A percentile compares a stretch with the other conserved stretches of the same genome.
phyloP scores from a whole-genome alignment of 1,139 yeast genomes.

The Hansenula lynferdii region DNA sequence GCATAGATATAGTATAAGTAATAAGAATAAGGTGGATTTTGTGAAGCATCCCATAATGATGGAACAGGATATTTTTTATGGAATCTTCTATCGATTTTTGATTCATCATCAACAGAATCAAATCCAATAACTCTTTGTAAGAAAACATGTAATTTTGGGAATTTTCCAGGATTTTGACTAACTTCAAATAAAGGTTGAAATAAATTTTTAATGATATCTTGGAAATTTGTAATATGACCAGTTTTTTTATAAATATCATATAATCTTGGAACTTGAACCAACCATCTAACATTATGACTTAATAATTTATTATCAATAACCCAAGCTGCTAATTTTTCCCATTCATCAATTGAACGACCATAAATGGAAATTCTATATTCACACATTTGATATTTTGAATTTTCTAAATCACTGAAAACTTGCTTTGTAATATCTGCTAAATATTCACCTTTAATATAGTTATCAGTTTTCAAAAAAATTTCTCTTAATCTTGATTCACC shows the following conservation, averaged over 20 bases:
- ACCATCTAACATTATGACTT: slow-evolving; percentile 95
- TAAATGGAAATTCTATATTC: slow-evolving; percentile 94
- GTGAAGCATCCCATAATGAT: slow-evolving; percentile 65
- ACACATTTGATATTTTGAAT: slow-evolving; percentile 94
- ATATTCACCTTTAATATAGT: slow-evolving; percentile 81
- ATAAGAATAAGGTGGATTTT: slow-evolving; percentile 97
- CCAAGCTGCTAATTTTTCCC: slow-evolving; percentile 97
- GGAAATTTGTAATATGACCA: slow-evolving; percentile 65
- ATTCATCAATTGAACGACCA: slow-evolving; percentile 85
- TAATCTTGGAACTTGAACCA: slow-evolving; percentile 90
- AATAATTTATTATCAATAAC: slow-evolving; percentile 86
- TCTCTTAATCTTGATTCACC: slow-evolving; percentile 97
- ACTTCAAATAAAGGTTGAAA: slow-evolving; percentile 94
- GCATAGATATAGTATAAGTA: slow-evolving; percentile 86
- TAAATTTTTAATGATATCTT: slow-evolving; percentile 70
- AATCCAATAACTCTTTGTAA: slow-evolving; percentile 94
- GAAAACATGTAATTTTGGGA: slow-evolving; percentile 86
- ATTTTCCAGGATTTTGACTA: slow-evolving; percentile 72
- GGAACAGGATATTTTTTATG: slow-evolving; percentile 84
- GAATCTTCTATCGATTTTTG: slow-evolving; percentile 79
- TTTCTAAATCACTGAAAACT: slow-evolving; percentile 89
- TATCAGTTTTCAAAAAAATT: slow-evolving; percentile 92
- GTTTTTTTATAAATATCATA: slow-evolving; percentile 84
- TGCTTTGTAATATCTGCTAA: slow-evolving; percentile 92
- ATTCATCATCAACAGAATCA: slow-evolving; percentile 98